Percentiles rank a stretch among this genome's conserved stretches.
phyloP scores from a whole-genome alignment of 208 protist species.

The Leishmania gerbilli region DNA sequence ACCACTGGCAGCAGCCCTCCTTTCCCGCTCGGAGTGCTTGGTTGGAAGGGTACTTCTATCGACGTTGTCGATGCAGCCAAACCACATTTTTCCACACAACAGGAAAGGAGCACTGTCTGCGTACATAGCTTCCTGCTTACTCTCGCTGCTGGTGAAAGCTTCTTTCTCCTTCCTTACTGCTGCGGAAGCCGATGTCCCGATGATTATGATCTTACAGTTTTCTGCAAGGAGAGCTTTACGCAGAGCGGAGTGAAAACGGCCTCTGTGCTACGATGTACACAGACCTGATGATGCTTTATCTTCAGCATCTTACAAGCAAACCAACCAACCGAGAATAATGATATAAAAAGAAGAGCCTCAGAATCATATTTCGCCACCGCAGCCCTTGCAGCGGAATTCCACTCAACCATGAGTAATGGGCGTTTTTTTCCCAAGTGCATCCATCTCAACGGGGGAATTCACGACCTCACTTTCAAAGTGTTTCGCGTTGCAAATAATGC shows the following conservation, averaged over 20 bases:
- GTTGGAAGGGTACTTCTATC: conserved; percentile 21
- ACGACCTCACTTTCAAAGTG: neutral
- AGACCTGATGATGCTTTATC: neutral
- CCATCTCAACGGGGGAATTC: neutral
- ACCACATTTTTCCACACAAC: conserved; percentile 21
- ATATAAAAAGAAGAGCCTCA: neutral
- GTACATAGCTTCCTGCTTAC: conserved; percentile 27
- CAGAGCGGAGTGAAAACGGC: conserved; percentile 8
- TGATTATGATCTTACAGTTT: conserved; percentile 26
- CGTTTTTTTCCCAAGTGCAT: neutral
- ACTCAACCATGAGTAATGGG: neutral
- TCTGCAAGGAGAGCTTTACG: conserved; percentile 2
- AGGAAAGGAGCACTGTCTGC: conserved; percentile 20
- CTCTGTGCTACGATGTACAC: conserved; percentile 26
- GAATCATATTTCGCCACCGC: neutral
- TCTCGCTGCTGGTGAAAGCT: conserved; percentile 8
- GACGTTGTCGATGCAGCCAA: conserved; percentile 19
- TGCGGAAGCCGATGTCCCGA: conserved; percentile 12
- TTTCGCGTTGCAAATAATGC: neutral
- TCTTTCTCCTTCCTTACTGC: conserved; percentile 35
- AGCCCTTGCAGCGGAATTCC: neutral
- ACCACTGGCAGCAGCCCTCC: conserved; percentile 14
- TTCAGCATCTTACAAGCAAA: neutral
- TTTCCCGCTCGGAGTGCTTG: conserved; percentile 30
- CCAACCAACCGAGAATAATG: neutral